A percentile compares a stretch with the other conserved stretches of the same genome.
phyloP scores from a whole-genome alignment of 2,329 filamentous ascomycete species.

The Fusarium sp. region DNA sequence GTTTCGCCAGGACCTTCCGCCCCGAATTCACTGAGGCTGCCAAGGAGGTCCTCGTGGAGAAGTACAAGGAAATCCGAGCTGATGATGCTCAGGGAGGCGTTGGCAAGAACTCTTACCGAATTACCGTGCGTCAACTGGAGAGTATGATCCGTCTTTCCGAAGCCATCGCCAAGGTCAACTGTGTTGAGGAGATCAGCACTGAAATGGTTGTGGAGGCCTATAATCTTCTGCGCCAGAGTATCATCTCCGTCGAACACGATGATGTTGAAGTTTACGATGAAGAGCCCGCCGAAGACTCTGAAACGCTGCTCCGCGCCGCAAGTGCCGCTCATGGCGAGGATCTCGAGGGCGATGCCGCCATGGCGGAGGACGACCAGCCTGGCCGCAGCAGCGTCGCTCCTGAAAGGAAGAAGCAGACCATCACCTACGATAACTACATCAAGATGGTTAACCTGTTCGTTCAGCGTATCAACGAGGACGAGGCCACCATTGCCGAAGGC shows the following conservation, averaged over 20 bases:
- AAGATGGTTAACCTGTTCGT: constrained; percentile 89
- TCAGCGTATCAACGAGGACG: constrained; percentile 84
- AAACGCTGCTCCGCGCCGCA: constrained; percentile 56
- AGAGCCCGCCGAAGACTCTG: constrained; percentile 58
- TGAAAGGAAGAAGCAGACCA: constrained; percentile 76
- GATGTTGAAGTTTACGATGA: constrained; percentile 94
- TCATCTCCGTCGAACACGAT: constrained; percentile 97
- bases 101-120: constrained; percentile 94
- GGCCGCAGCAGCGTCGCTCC: constrained; percentile 52
- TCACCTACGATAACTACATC: constrained; percentile 96
- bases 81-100: constrained; percentile 95
- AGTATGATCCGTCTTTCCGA: constrained; percentile 95
- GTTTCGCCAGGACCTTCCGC: constrained; percentile 93
- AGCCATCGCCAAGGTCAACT: constrained; percentile 98
- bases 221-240: constrained; percentile 90
- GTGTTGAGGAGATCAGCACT: constrained; percentile 86
- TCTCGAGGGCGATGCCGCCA: constrained; percentile 59
- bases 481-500: constrained; percentile 79
- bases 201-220: constrained; percentile 92
- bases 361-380: constrained; percentile 54
- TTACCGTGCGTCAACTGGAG: constrained; percentile 95
- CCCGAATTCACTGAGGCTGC: constrained; percentile 92
- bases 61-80: constrained; percentile 93
- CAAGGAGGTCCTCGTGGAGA: constrained; percentile 84
- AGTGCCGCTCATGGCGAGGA: constrained; percentile 58